A percentile compares a stretch with the other conserved stretches of the same genome.
phyloP scores from a whole-genome alignment of 495 filamentous ascomycete species.

The Lepidopterella palustris region DNA sequence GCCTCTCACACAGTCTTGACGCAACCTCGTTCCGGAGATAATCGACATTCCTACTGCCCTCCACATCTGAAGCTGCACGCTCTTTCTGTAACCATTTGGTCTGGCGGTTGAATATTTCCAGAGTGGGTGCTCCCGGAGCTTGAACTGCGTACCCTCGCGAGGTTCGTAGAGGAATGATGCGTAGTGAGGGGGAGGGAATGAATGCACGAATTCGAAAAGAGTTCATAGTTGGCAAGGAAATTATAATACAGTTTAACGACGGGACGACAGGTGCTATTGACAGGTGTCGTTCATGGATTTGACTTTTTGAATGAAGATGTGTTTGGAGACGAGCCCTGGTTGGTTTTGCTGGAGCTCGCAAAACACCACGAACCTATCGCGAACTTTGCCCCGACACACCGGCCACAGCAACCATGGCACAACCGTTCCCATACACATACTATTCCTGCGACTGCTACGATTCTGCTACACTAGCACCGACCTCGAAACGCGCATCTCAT shows the following conservation, averaged over 20 bases:
- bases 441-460: slow-evolving; percentile 90
- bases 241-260: background rate
- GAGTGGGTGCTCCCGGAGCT: slow-evolving; percentile 62
- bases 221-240: background rate
- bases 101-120: slow-evolving; percentile 85
- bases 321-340: background rate
- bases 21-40: slow-evolving; percentile 93
- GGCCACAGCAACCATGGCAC: slow-evolving; percentile 50
- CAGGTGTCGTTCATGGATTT: background rate
- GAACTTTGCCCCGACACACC: too few species aligned
- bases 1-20: slow-evolving; percentile 71
- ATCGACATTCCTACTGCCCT: slow-evolving; percentile 70
- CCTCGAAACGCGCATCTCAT: slow-evolving; percentile 32
- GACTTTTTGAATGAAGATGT: background rate
- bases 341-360: background rate
- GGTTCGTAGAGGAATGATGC: slow-evolving; percentile 11
- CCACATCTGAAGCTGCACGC: slow-evolving; percentile 64
- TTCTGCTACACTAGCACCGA: slow-evolving; percentile 39
- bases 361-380: background rate
- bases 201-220: background rate
- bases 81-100: slow-evolving; percentile 88
- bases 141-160: slow-evolving; percentile 64
- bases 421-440: slow-evolving; percentile 78
- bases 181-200: background rate
- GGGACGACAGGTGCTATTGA: background rate